Evolutionary conservation across 495 filamentous ascomycete genomes (phyloP), one percentile per base, ranked within the genome.

Genomic region (Annulohypoxylon nitens): DNA sequence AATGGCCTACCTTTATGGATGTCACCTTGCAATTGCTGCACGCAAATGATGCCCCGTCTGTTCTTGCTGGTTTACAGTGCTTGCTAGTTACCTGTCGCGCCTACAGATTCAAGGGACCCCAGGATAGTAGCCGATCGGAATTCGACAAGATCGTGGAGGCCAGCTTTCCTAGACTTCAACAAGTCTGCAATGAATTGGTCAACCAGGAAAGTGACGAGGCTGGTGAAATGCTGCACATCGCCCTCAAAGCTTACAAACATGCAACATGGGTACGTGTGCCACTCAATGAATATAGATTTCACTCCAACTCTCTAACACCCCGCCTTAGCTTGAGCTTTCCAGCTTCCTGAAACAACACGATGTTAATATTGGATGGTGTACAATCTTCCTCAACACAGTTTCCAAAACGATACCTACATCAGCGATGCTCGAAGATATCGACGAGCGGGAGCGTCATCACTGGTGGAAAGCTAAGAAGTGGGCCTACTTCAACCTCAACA

Each of bases 391-490:
- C 59, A 88, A 91, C 50, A 92, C 96, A 36, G 92, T 98, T 26
- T 90, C 90, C 43, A 99, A 98, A 81, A 85, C 92, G 34, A 90
- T 92, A 59, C 96, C 96, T 0, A 86, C 90, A 45, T 89, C 83
- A 70, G 90, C 93, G 5, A 90, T 98, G 86, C 78, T 85, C 59
- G 95, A 97, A 47, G 93, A 97, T 50, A 83, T 91, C 47, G 89
- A 93, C 18, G 97, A 98, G 76, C 89, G 97, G 30, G 97, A 97
- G 79, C 86, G 89, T 62, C 94, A 97, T 78, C 93, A 97, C 78
- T 99, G 96, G 95, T 99, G 96, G 95, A 99, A 98, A 86, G 92
- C 94, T 61, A 99, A 98, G 91, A 99, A 98, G 81, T 98, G 96
- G 97, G 91, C 95, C 5, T 98, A 98, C 79, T 95, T 93, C 73